A percentile compares a stretch with the other conserved stretches of the same genome.
Conservation (phyloP, 345 rosid species). For the Geranium rotundifolium region DNA sequence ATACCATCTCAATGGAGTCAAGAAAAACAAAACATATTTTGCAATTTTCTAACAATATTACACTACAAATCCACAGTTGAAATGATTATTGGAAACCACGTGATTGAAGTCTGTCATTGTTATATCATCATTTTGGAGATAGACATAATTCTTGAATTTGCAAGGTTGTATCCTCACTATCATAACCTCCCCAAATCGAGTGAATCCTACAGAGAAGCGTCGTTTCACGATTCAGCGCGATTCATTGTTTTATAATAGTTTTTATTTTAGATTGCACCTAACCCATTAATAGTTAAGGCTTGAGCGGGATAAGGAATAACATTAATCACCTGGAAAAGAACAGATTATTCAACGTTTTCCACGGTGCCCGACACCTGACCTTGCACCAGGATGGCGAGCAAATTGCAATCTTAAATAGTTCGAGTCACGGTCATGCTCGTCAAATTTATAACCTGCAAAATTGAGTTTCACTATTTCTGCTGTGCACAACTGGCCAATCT, state of each 20-base stretch:
- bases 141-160: not conserved
- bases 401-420: constrained; percentile 54
- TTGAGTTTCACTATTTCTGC: constrained; percentile 33
- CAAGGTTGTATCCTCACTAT: not conserved
- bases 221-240: not conserved
- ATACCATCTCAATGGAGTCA: not conserved
- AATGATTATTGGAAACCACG: not conserved
- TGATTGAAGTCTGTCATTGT: not conserved
- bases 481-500: constrained; percentile 18
- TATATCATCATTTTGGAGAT: not conserved
- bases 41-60: not conserved
- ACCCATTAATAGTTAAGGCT: not conserved
- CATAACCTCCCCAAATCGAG: not conserved
- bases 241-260: not conserved
- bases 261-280: not conserved
- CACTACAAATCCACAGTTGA: not conserved
- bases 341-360: constrained; percentile 42
- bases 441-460: constrained; percentile 71
- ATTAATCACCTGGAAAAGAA: constrained; percentile 29
- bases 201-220: not conserved
- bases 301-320: constrained; percentile 11
- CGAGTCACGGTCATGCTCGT: constrained; percentile 58
- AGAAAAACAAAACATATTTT: not conserved
- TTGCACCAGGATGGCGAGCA: constrained; percentile 72
- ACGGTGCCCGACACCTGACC: constrained; percentile 64